These are phyloP conservation scores for Yamadazyma akitaensis DNA, from an alignment of 805 yeast species.

Conservation along the genomic window DNA sequence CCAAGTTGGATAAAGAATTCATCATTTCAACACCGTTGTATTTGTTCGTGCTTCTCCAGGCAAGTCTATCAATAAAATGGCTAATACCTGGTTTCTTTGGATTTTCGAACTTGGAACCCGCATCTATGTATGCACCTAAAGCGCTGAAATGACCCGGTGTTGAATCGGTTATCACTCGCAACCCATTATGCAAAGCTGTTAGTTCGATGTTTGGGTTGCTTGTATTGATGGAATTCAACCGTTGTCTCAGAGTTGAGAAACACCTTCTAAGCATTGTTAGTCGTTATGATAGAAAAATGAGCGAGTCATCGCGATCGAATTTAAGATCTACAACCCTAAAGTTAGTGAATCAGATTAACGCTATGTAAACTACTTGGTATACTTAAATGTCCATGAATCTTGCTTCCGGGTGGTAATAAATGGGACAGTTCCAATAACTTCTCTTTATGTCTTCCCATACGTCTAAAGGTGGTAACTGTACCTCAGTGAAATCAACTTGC, in stretches of 20 bases:
- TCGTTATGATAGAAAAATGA: background rate
- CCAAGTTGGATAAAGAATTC: slow-evolving; percentile 69
- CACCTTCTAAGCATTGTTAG: slow-evolving; percentile 6
- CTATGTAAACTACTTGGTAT: background rate
- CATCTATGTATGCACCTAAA: slow-evolving; percentile 81
- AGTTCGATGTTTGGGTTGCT: slow-evolving; percentile 20
- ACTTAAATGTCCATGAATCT: slow-evolving; percentile 33
- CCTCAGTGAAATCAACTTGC: slow-evolving; percentile 50
- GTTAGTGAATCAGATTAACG: background rate
- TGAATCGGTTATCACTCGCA: slow-evolving; percentile 78
- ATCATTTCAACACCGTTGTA: slow-evolving; percentile 67
- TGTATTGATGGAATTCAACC: background rate
- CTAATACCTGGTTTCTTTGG: slow-evolving; percentile 62
- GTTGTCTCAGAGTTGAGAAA: slow-evolving; percentile 5
- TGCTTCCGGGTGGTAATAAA: slow-evolving; percentile 64
- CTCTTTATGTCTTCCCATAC: slow-evolving; percentile 63
- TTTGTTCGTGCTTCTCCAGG: slow-evolving; percentile 69
- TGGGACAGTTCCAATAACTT: slow-evolving; percentile 67
- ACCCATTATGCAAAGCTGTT: slow-evolving; percentile 63
- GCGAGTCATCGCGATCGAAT: slow-evolving; percentile 3
- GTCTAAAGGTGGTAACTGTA: slow-evolving; percentile 47
- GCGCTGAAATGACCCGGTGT: slow-evolving; percentile 91
- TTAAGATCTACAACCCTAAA: background rate
- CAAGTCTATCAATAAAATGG: slow-evolving; percentile 81
- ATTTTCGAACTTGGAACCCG: slow-evolving; percentile 84